Base-by-base conservation (phyloP, 345 rosid species). In the Microthlaspi erraticum region DNA sequence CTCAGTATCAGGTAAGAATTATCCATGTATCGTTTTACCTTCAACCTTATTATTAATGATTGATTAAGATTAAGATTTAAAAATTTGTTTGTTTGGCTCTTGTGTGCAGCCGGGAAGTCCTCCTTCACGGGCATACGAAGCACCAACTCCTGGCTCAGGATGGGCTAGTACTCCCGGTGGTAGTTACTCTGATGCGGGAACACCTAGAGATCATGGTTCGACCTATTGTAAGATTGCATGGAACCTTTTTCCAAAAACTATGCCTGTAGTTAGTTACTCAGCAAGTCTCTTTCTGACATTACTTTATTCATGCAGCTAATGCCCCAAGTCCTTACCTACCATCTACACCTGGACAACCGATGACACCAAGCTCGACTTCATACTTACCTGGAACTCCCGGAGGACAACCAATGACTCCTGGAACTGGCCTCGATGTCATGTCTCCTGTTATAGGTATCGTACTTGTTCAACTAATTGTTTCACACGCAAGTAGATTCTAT, bases 351-450 rank as follows among this genome's bases (percentile, higher is more conserved):
- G 89, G 93, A 37, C 96, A 87, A 64, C 97, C 97, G 10, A 88
- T 87, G 96, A 91, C 99, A 16, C 99, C 99, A 7, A 84, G 87
- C 58, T 89, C 95, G 9, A 75, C 83, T 37, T 76, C 87, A 9
- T 94, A 84, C 79, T 81, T 91, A 62, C 99, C 99, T 43, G 95
- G 96, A 38, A 94, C 99, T 71, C 99, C 97, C 43, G 97, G 97
- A 39, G 97, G 97, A 64, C 99, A 94, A 75, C 97, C 94, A 44
- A 94, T 94, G 99, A 94, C 97, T 16, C 99, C 99, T n/a, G 80
- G 80, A 71, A 77, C 77, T 6, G 92, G 97, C 78, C 87, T 85
- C 16, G 95, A 94, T 83, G 76, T 77, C 61, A 89, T 91, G 96
- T 94, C 99, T 70, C 97, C 99, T 68, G 96, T 79, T 57, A 75